A percentile compares a stretch with the other conserved stretches of the same genome.
Conservation (phyloP, 352 stramenopile genomes). For the Nothophytophthora sp. region DNA sequence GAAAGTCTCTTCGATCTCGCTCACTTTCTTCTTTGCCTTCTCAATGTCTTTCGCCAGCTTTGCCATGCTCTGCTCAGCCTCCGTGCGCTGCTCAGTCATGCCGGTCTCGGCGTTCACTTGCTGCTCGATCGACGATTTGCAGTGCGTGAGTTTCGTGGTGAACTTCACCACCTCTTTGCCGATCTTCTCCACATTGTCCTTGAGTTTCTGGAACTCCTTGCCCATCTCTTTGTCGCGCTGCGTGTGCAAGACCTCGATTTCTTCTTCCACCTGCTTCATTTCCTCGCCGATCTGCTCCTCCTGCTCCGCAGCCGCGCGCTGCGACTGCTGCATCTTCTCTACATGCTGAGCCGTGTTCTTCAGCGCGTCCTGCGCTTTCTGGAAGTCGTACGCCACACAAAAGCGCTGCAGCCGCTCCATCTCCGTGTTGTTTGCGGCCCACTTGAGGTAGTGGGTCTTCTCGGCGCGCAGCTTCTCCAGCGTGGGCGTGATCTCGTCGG, state of each 20-base stretch:
- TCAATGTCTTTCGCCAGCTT: slow-evolving; percentile 87
- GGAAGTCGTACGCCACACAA: slow-evolving; percentile 96
- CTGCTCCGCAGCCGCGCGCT: slow-evolving; percentile 68
- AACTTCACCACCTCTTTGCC: slow-evolving; percentile 86
- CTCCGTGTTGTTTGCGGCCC: slow-evolving; percentile 98
- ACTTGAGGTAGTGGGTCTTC: slow-evolving; percentile 98
- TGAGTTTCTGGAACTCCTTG: slow-evolving; percentile 81
- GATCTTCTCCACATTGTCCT: slow-evolving; percentile 78
- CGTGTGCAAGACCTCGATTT: slow-evolving; percentile 83
- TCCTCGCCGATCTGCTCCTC: slow-evolving; percentile 59
- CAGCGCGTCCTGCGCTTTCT: slow-evolving; percentile 87
- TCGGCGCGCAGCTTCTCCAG: slow-evolving; percentile 97
- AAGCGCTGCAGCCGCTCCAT: slow-evolving; percentile 98
- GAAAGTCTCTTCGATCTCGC: slow-evolving; percentile 47
- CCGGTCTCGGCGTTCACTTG: slow-evolving; percentile 60
- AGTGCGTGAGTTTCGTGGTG: slow-evolving; percentile 79
- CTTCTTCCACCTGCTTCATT: slow-evolving; percentile 79
- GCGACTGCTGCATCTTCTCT: slow-evolving; percentile 84
- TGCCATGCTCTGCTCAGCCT: slow-evolving; percentile 74
- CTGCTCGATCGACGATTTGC: slow-evolving; percentile 68
- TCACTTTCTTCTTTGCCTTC: slow-evolving; percentile 64
- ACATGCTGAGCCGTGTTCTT: slow-evolving; percentile 89
- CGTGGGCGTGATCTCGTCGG: slow-evolving; percentile 99
- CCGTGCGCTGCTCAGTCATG: slow-evolving; percentile 70
- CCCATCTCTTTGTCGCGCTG: slow-evolving; percentile 84